phyloP scores from a whole-genome alignment of 2,329 filamentous ascomycete species.

The Hypomyces perniciosus region DNA sequence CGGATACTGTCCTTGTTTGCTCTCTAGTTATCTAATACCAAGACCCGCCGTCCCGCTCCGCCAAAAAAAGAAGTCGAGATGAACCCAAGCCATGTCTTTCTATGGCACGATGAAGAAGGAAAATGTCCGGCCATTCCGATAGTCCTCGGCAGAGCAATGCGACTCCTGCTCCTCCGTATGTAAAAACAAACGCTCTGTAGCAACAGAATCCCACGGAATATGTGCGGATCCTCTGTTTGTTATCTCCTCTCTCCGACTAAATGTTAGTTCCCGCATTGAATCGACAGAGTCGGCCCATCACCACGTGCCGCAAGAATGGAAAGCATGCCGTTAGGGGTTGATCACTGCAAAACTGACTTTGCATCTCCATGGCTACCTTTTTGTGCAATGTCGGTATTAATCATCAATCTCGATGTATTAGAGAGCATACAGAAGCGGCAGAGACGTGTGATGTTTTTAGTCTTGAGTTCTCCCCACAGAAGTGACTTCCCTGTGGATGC shows the following conservation, averaged over 20 bases:
- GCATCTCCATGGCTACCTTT: slow-evolving; percentile 5
- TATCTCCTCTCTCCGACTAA: not conserved
- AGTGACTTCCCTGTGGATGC: too few species aligned
- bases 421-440: too few species aligned
- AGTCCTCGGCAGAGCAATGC: not conserved
- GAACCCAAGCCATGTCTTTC: not conserved
- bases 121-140: not conserved
- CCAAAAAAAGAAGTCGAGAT: not conserved
- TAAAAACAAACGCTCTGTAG: not conserved
- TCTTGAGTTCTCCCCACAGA: too few species aligned
- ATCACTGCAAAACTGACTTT: not conserved
- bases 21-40: too few species aligned
- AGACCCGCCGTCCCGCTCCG: too few species aligned
- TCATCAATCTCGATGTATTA: too few species aligned
- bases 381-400: not conserved
- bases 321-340: not conserved
- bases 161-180: too few species aligned
- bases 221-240: not conserved
- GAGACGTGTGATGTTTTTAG: too few species aligned
- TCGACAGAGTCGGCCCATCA: slow-evolving; percentile 2
- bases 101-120: not conserved
- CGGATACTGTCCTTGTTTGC: too few species aligned
- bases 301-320: slow-evolving; percentile 7
- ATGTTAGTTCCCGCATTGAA: not conserved
- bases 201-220: not conserved